Evolutionary conservation across 1,284 basidiomycete species (phyloP), one percentile per base, ranked within the genome.

Genomic region (Ganoderma multipileum): DNA sequence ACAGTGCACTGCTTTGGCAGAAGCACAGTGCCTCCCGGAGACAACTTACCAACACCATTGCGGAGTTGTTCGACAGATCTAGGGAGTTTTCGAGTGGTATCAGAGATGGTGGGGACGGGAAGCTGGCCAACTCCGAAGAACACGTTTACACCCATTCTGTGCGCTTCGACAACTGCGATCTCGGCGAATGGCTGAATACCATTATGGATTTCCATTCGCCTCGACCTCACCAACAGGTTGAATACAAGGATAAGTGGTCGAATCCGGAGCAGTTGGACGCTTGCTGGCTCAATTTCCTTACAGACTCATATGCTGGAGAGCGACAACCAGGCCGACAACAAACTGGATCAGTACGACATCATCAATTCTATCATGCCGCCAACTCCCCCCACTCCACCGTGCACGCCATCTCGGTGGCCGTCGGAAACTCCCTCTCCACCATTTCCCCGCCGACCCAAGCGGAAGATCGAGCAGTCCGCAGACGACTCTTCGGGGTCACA

Each of bases 181-280:
- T 66, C 28, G 38, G 64, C 14, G 41, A 66, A 3, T 69, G 68
- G 68, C 47, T 69, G 18, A 50, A 61, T 39, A 61, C 65, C 9
- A 65, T 67, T 18, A 64, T 69, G 58, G 65, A 69, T 57, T 61
- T 65, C 42, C 59, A 63, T 28, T 42, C 20, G 18, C 64, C 67
- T 3, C 42, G 55, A 12, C 30, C 9, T 5, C 41, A 23, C 12
- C 54, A 18, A 1, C 0, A 30, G 38, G 38, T 2, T 1, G 38
- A 33, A 20, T 20, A 60, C 50, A 44, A 30, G 2, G 41, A 41
- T 30, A 61, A 50, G 11, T 70, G 68, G 68, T 36, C 50, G 5
- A 38, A 55, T 52, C 65, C 68, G 3, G 59, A 66, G 4, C 36
- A 61, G 18, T 50, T 70, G 20, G 55, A 67, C n/a, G 18, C 39